Evolutionary conservation across 345 rosid genomes (phyloP).

Genomic region (Eucalyptus guilfoylei): DNA sequence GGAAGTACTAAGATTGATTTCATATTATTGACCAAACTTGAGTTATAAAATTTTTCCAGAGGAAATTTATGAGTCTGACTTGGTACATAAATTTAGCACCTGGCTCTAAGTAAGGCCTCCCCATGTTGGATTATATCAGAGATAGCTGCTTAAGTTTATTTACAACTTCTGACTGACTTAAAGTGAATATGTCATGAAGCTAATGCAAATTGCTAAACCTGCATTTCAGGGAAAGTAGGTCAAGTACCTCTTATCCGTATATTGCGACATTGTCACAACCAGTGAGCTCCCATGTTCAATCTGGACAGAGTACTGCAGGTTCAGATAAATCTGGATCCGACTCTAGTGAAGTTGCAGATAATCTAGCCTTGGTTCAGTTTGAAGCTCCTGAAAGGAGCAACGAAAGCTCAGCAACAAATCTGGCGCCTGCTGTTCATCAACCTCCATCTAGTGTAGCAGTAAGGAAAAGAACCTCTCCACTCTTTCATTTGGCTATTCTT

Average conservation of each 20-base stretch:
- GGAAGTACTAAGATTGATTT: neutral
- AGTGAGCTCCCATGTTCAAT: neutral
- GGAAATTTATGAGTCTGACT: neutral
- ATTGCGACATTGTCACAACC: too few relatives aligned
- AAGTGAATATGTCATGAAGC: neutral
- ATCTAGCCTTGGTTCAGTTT: neutral
- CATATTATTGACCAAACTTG: neutral
- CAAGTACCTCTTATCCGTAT: neutral
- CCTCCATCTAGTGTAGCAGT: neutral
- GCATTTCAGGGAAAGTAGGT: constrained; percentile 3
- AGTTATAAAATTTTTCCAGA: neutral
- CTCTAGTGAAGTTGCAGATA: neutral
- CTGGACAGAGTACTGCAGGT: neutral
- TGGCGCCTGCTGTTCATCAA: neutral
- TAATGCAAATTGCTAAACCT: neutral
- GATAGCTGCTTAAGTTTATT: neutral
- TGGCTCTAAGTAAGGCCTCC: neutral
- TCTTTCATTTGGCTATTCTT: neutral
- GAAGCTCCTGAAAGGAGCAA: neutral
- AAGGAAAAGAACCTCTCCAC: neutral
- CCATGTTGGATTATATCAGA: neutral
- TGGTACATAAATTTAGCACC: neutral
- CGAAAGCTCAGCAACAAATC: neutral
- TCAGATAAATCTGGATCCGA: neutral
- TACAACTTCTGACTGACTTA: neutral